These are phyloP conservation scores for Coelastrella sp. DNA, from an alignment of 139 green algal genomes.

Conservation along the genomic window DNA sequence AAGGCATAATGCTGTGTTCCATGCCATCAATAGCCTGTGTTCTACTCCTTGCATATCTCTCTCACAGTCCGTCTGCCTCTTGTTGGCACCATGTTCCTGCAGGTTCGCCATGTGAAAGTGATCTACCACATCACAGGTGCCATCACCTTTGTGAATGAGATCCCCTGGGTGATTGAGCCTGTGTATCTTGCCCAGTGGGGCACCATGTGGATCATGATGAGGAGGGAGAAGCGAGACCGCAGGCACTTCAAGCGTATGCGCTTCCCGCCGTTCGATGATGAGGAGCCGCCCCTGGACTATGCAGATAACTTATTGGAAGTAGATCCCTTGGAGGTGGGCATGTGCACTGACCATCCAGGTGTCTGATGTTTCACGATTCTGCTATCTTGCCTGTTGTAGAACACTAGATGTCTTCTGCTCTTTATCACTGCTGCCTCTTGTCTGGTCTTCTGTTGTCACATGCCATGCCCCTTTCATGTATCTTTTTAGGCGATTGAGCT, in stretches of 20 bases:
- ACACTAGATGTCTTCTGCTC: background rate
- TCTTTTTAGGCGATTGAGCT: conserved; percentile 70
- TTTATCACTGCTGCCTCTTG: background rate
- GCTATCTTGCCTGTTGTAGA: background rate
- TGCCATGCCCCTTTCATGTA: background rate
- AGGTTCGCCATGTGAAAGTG: conserved; percentile 95
- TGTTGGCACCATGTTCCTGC: conserved; percentile 4
- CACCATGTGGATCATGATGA: conserved; percentile 99
- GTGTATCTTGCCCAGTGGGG: conserved; percentile 99
- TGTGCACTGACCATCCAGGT: background rate
- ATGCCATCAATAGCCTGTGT: background rate
- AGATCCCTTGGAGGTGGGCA: conserved; percentile 94
- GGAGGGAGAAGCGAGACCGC: conserved; percentile 98
- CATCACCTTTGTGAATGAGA: conserved; percentile 99
- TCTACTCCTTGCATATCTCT: too few species aligned
- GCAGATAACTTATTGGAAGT: conserved; percentile 97
- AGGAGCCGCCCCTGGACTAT: conserved; percentile 99
- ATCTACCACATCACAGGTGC: conserved; percentile 99
- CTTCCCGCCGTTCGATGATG: conserved; percentile 99
- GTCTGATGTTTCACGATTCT: background rate
- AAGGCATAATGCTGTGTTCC: background rate
- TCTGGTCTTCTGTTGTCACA: background rate
- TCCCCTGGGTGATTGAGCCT: conserved; percentile 97
- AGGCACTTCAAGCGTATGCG: conserved; percentile 99
- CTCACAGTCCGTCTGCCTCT: background rate